Evolutionary conservation across 2,329 filamentous ascomycete species (phyloP).

Genomic region (Trichoderma gracile): DNA sequence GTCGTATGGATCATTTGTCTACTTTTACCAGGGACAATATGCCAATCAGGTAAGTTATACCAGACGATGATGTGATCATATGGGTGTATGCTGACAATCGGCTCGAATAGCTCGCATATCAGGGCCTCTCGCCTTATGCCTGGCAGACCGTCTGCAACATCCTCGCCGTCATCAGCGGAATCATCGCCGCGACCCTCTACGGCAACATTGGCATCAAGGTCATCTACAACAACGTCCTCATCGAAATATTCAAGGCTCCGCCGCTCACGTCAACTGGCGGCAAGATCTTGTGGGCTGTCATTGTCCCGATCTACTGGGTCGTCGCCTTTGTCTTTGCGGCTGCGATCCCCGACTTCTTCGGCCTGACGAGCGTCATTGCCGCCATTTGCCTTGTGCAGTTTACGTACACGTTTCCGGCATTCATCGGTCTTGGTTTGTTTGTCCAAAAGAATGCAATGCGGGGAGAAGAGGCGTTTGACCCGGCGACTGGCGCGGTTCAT

Average conservation of each 20-base stretch:
- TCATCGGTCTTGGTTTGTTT: constrained; percentile 29
- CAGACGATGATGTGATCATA: not conserved
- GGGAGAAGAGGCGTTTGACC: constrained; percentile 29
- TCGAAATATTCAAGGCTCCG: constrained; percentile 52
- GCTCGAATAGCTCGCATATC: constrained; percentile 44
- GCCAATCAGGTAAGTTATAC: constrained; percentile 27
- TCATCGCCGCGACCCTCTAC: constrained; percentile 52
- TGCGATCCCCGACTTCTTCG: constrained; percentile 54
- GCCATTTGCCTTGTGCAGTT: constrained; percentile 59
- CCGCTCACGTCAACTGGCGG: constrained; percentile 49
- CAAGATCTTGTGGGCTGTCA: constrained; percentile 50
- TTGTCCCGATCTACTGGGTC: constrained; percentile 59
- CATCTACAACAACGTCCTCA: constrained; percentile 54
- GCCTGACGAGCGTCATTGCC: constrained; percentile 50
- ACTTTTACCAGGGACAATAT: constrained; percentile 49
- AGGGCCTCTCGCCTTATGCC: constrained; percentile 45
- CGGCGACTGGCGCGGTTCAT: constrained; percentile 20
- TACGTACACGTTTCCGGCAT: constrained; percentile 59
- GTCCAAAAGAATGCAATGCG: constrained; percentile 29
- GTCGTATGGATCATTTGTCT: constrained; percentile 43
- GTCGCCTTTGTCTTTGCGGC: constrained; percentile 57
- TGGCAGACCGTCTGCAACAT: constrained; percentile 50
- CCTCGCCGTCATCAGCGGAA: constrained; percentile 44
- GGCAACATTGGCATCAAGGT: constrained; percentile 58
- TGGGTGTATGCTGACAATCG: not conserved